Conservation (phyloP, 345 rosid genomes). For the Acer saccharum region DNA sequence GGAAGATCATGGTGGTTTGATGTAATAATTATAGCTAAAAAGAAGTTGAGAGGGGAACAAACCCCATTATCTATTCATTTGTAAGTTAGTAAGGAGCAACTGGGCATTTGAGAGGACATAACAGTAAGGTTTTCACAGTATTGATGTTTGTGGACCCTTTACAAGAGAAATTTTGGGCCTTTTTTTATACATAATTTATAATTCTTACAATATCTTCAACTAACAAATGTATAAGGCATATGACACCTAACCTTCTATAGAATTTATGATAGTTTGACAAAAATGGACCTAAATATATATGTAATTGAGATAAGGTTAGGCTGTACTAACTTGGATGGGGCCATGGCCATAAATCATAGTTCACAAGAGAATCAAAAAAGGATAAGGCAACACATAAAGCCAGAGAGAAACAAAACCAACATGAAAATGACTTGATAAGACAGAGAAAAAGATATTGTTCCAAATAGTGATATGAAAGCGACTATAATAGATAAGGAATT, state of each 20-base stretch:
- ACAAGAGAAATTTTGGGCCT: background rate
- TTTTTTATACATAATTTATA: background rate
- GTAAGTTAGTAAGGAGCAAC: background rate
- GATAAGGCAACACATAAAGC: background rate
- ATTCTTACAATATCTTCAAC: background rate
- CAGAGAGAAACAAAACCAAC: background rate
- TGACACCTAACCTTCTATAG: background rate
- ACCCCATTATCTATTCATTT: background rate
- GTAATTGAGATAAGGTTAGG: background rate
- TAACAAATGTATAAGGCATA: background rate
- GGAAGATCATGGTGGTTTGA: background rate
- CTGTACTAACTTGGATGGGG: background rate
- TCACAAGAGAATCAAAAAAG: background rate
- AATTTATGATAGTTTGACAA: background rate
- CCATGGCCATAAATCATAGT: background rate
- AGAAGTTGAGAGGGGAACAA: background rate
- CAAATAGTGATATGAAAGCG: slow-evolving; percentile 14
- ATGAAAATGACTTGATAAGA: background rate
- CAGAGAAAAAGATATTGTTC: background rate
- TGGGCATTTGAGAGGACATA: background rate
- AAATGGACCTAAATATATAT: background rate
- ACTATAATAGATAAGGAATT: slow-evolving; percentile 9
- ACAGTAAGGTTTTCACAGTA: background rate
- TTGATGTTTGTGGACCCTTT: background rate
- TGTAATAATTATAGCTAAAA: background rate